These are phyloP conservation scores for Trichoderma oligosporum DNA, from an alignment of 2,329 filamentous ascomycete species.

Conservation along the genomic window DNA sequence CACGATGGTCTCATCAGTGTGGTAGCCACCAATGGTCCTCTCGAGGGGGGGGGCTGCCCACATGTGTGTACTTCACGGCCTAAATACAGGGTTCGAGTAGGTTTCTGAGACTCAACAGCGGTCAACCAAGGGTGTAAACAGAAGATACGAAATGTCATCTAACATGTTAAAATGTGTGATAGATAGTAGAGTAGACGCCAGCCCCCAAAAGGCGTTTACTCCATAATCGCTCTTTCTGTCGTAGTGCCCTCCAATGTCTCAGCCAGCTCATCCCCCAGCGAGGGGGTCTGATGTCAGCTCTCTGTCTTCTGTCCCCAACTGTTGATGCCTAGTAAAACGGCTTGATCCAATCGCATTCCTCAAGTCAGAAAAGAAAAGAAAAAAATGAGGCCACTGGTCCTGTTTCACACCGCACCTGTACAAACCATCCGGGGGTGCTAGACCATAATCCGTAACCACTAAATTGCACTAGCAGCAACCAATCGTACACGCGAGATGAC, in stretches of 20 bases:
- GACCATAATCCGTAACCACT: slow-evolving; percentile 2
- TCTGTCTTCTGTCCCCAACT: slow-evolving; percentile 5
- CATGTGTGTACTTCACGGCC: not conserved
- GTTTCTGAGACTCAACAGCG: not conserved
- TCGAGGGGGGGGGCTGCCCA: not conserved
- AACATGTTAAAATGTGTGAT: not conserved
- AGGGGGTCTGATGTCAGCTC: slow-evolving; percentile 16
- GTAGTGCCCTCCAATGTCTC: slow-evolving; percentile 4
- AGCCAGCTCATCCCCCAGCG: not conserved
- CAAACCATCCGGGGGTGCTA: not conserved
- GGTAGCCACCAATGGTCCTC: not conserved
- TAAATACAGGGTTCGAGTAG: not conserved
- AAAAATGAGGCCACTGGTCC: not conserved
- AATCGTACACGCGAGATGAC: slow-evolving; percentile 3
- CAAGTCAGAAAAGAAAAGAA: not conserved
- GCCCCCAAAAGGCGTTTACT: slow-evolving; percentile 5
- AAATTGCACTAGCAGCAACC: not conserved
- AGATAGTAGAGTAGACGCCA: not conserved
- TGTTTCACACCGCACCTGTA: slow-evolving; percentile 8
- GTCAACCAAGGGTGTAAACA: not conserved
- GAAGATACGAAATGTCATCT: not conserved
- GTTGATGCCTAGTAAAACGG: not conserved
- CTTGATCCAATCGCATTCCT: slow-evolving; percentile 9
- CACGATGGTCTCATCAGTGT: not conserved
- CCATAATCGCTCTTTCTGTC: not conserved